phyloP scores from a whole-genome alignment of 2,329 filamentous ascomycete species.

The Penicillium sp. region DNA sequence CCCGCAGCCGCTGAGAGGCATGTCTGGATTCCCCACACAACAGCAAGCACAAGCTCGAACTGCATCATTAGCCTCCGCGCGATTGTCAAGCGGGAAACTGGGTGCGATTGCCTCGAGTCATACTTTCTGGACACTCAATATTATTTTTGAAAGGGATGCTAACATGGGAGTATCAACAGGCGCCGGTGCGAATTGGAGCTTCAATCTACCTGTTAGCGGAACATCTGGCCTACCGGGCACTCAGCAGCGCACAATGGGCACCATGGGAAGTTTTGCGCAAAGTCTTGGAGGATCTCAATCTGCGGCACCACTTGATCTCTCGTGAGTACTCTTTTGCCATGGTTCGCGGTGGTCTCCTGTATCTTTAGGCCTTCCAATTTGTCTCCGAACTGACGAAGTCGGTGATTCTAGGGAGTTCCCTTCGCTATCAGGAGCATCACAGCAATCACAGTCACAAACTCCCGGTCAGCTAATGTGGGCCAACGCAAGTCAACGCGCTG shows the following conservation, averaged over 20 bases:
- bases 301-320: slow-evolving; percentile 55
- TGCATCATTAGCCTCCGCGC: slow-evolving; percentile 49
- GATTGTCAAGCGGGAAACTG: slow-evolving; percentile 56
- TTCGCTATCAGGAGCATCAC: slow-evolving; percentile 58
- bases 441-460: slow-evolving; percentile 54
- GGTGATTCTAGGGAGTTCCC: slow-evolving; percentile 57
- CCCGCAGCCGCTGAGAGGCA: slow-evolving; percentile 53
- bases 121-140: not conserved
- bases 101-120: slow-evolving; percentile 39
- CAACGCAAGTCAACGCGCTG: slow-evolving; percentile 55
- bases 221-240: slow-evolving; percentile 52
- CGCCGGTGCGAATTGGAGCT: slow-evolving; percentile 58
- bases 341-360: slow-evolving; percentile 1
- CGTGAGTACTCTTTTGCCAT: slow-evolving; percentile 47
- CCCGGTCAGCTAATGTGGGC: slow-evolving; percentile 57
- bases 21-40: slow-evolving; percentile 55
- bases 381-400: slow-evolving; percentile 15
- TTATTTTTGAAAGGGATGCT: slow-evolving; percentile 21
- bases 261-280: slow-evolving; percentile 57
- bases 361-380: slow-evolving; percentile 1
- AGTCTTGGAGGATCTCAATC: slow-evolving; percentile 56
- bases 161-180: slow-evolving; percentile 39
- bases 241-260: slow-evolving; percentile 53
- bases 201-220: slow-evolving; percentile 55
- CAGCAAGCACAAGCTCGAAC: slow-evolving; percentile 51